Conservation (phyloP, 331 rosid genomes). For the Rosa hybrid region DNA sequence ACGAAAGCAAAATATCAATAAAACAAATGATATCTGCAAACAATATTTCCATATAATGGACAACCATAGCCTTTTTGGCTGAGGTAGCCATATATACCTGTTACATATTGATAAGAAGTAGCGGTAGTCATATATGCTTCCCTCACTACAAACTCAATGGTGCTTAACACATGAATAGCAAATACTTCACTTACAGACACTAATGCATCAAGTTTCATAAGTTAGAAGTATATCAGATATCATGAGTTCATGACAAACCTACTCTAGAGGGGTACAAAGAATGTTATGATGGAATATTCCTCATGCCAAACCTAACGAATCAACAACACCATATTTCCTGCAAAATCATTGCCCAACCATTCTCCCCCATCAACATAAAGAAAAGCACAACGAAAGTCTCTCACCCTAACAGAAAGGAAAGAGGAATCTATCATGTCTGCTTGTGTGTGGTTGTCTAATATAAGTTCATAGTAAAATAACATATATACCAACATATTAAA, state of each 20-base stretch:
- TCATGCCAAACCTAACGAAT: background rate
- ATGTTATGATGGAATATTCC: background rate
- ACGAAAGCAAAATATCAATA: background rate
- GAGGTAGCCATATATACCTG: background rate
- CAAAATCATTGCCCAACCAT: background rate
- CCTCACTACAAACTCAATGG: background rate
- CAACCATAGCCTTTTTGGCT: background rate
- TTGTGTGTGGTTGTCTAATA: background rate
- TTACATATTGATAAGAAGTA: background rate
- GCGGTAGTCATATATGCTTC: background rate
- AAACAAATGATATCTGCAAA: background rate
- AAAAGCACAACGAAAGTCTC: background rate
- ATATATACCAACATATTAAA: background rate
- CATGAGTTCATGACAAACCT: background rate
- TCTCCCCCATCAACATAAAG: background rate
- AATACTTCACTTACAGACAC: background rate
- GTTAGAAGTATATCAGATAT: conserved; percentile 2
- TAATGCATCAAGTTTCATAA: background rate
- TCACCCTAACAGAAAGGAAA: background rate
- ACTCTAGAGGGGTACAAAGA: background rate
- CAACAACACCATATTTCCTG: background rate
- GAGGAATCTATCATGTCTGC: background rate
- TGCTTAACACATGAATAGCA: background rate
- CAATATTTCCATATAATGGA: background rate
- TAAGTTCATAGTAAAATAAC: background rate